Percentiles rank a stretch among this genome's conserved stretches.
phyloP scores from a whole-genome alignment of 1,284 basidiomycete genomes.

The Ganoderma meredithae region DNA sequence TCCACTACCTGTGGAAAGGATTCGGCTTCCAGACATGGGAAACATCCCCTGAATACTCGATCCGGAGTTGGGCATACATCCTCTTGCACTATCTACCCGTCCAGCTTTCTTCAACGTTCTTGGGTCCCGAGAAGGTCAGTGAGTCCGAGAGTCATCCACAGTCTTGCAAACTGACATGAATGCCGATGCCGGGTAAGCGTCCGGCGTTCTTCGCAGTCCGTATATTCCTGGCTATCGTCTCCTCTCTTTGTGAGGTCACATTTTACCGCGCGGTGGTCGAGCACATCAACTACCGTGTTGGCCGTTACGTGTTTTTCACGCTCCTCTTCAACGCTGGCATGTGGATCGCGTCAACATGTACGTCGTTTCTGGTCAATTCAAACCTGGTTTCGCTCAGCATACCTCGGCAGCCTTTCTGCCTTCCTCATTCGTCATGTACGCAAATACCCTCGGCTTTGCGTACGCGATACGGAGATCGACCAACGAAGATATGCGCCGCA shows the following conservation, averaged over 20 bases:
- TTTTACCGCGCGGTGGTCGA: slow-evolving; percentile 87
- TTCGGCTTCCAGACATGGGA: slow-evolving; percentile 99
- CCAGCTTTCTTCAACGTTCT: slow-evolving; percentile 35
- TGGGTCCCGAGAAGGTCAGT: slow-evolving; percentile 44
- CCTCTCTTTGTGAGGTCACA: slow-evolving; percentile 82
- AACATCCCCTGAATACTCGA: slow-evolving; percentile 87
- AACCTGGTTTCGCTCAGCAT: background rate
- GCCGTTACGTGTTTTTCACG: slow-evolving; percentile 90
- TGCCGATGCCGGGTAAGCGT: slow-evolving; percentile 55
- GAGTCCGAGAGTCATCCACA: background rate
- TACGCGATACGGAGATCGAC: slow-evolving; percentile 79
- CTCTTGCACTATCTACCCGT: slow-evolving; percentile 76
- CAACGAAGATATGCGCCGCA: slow-evolving; percentile 59
- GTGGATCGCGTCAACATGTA: slow-evolving; percentile 90
- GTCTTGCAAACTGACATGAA: background rate
- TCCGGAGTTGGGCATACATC: slow-evolving; percentile 95
- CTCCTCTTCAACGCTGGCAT: slow-evolving; percentile 89
- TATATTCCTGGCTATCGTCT: slow-evolving; percentile 79
- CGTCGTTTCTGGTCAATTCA: slow-evolving; percentile 26
- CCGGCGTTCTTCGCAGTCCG: slow-evolving; percentile 90
- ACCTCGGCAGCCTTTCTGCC: slow-evolving; percentile 81
- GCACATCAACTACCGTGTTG: slow-evolving; percentile 88
- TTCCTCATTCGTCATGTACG: slow-evolving; percentile 95
- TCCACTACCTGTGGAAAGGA: slow-evolving; percentile 88
- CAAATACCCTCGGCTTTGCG: slow-evolving; percentile 83